These are phyloP conservation scores for Pisolithus thermaeus DNA, from an alignment of 1,284 basidiomycete species.

Conservation along the genomic window DNA sequence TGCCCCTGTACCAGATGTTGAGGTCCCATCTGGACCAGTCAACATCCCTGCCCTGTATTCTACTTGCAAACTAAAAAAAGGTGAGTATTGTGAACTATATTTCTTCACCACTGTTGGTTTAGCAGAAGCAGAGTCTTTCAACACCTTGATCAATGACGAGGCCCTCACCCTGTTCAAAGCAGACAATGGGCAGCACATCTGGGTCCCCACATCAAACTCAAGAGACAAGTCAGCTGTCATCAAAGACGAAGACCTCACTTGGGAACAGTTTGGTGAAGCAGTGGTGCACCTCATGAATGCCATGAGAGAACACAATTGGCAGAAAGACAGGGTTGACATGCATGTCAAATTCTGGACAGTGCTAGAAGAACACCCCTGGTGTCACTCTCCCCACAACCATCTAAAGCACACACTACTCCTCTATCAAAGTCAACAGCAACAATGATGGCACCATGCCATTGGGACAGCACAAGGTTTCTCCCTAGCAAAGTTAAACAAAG, in stretches of 20 bases:
- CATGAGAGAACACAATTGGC: neutral
- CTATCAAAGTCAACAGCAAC: neutral
- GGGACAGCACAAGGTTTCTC: neutral
- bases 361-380: neutral
- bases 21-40: neutral
- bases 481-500: neutral
- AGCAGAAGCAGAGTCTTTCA: neutral
- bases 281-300: neutral
- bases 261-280: neutral
- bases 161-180: neutral
- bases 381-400: neutral
- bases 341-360: neutral
- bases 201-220: neutral
- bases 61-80: neutral
- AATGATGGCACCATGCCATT: neutral
- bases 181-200: neutral
- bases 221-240: neutral
- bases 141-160: neutral
- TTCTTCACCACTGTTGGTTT: constrained; percentile 7
- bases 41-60: neutral
- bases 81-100: constrained; percentile 3
- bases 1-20: neutral
- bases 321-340: neutral
- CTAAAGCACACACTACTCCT: neutral
- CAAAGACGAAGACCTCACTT: neutral